Evolutionary conservation across 2,329 filamentous ascomycete species (phyloP).

Genomic region (Xylaria sp.): DNA sequence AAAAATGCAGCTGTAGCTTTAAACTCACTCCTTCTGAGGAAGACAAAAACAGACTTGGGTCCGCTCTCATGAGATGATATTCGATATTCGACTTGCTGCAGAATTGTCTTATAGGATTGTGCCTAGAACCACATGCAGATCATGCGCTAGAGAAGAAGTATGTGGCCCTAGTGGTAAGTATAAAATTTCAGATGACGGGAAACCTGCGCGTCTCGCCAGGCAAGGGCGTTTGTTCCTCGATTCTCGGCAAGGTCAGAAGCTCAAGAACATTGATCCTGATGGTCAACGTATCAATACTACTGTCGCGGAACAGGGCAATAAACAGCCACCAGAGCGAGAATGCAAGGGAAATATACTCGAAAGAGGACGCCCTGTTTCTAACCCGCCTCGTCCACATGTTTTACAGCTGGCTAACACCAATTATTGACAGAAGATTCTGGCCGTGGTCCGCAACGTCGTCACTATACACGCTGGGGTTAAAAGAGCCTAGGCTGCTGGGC

Average conservation of each 20-base stretch:
- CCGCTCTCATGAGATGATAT: neutral
- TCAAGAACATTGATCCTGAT: too few relatives aligned
- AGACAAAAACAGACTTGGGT: neutral
- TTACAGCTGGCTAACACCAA: neutral
- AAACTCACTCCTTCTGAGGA: neutral
- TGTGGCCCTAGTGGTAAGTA: too few relatives aligned
- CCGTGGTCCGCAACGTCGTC: constrained; percentile 14
- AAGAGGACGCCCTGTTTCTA: neutral
- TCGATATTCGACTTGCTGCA: neutral
- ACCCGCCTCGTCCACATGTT: neutral
- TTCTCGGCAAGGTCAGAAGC: too few relatives aligned
- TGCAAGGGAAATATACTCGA: too few relatives aligned
- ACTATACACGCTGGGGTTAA: constrained; percentile 4
- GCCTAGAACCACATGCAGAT: neutral
- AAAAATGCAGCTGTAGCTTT: neutral
- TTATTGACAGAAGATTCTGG: neutral
- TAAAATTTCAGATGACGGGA: too few relatives aligned
- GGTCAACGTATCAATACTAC: too few relatives aligned
- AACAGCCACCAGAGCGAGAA: too few relatives aligned
- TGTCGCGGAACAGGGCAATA: neutral
- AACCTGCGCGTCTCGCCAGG: too few relatives aligned
- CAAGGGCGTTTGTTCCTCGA: too few relatives aligned
- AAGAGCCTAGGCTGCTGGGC: neutral
- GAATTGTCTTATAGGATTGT: neutral
- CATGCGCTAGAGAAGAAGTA: too few relatives aligned